Base-by-base conservation (phyloP, 2,329 filamentous ascomycete genomes). In the Neofusicoccum ribis region DNA sequence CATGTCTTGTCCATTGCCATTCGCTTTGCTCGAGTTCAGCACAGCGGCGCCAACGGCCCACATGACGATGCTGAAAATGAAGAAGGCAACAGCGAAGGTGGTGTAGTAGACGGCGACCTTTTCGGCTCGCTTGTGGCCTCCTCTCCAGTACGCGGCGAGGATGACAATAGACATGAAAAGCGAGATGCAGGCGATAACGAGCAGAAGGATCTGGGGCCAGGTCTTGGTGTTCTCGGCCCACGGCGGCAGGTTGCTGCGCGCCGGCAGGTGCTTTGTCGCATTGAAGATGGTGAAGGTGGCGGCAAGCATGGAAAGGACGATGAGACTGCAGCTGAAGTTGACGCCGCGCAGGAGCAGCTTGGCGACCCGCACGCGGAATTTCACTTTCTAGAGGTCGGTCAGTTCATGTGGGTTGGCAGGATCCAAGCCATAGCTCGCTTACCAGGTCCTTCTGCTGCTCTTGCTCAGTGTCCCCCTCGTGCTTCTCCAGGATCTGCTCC, bases 101-200 rank as follows among this genome's bases (percentile, higher is more conserved):
- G 93, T 96, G 82, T 98, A 98, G 83, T 98, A 99, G 56, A 96
- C 89, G 60, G 91, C 91, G 27, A 95, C 90, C 80, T 97, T 97
- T 79, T 97, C 93, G 12, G 95, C 95, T 70, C 92, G 87, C 71
- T 84, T 83, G 79, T 98, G 94, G 1, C 95, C 95, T 64, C 93
- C 92, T 75, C 89, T 89, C 82, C 88, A 96, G 82, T 98, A 98
- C 15, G 88, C 91, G 72, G 88, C 84, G 73, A 99, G 91, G 69
- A 99, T 89, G 65, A 89, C 73, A 54, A 98, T 78, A 70, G 91
- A 96, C 71, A 94, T 87, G 65, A 87, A 72, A 9, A 99, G 86
- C 6, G 94, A 97, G 65, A 97, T 80, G 71, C 88, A 91, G 34
- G 95, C 84, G 75, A 96, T 90, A 68, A 82, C 81, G 34, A 99